Percentiles rank a stretch among this genome's conserved stretches.
These are phyloP conservation scores for Brassica hybrid DNA, from an alignment of 441 rosid genomes.

Conservation along the genomic window DNA sequence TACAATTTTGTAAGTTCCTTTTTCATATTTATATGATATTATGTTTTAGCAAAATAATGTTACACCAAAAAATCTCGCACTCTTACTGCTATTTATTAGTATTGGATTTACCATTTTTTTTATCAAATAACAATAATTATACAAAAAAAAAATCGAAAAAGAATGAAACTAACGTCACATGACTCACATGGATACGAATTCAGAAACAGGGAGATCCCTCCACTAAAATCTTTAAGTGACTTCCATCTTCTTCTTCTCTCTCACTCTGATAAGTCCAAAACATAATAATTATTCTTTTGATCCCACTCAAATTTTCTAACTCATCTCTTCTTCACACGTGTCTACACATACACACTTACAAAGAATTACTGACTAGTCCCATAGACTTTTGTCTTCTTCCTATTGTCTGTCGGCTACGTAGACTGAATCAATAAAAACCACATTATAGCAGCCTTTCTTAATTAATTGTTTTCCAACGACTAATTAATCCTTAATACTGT, in stretches of 20 bases:
- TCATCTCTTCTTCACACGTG: conserved; percentile 20
- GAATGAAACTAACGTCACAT: conserved; percentile 20
- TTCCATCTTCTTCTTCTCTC: conserved; percentile 24
- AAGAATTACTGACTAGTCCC: neutral
- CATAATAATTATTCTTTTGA: neutral
- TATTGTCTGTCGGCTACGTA: conserved; percentile 7
- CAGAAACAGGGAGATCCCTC: neutral
- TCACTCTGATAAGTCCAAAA: conserved; percentile 1
- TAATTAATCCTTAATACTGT: neutral
- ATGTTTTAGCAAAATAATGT: too few relatives aligned
- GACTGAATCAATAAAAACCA: neutral
- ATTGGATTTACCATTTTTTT: neutral
- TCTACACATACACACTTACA: neutral
- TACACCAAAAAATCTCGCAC: neutral
- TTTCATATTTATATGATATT: too few relatives aligned
- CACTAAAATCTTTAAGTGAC: conserved; percentile 10
- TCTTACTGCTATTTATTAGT: neutral
- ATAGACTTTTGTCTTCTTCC: neutral
- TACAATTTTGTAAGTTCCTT: too few relatives aligned
- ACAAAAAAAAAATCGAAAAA: neutral
- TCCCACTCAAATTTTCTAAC: neutral
- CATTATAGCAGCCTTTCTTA: neutral
- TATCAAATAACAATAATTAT: neutral
- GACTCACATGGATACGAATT: conserved; percentile 2
- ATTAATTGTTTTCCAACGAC: neutral